phyloP scores from a whole-genome alignment of 2,329 filamentous ascomycete genomes.

The Sarocladium strictum region DNA sequence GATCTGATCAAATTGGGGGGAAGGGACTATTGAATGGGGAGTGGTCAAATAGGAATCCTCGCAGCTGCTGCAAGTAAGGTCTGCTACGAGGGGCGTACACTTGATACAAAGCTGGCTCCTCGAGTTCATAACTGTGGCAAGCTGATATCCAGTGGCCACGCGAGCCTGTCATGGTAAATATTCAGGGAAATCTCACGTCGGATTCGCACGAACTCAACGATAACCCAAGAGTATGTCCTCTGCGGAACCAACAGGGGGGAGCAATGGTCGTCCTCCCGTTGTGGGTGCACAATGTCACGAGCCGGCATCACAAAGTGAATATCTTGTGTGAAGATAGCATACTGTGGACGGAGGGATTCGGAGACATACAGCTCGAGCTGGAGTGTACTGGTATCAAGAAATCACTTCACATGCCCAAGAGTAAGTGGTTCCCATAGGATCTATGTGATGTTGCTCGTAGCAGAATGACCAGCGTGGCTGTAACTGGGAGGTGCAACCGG shows the following conservation, averaged over 20 bases:
- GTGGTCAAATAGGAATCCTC: background rate
- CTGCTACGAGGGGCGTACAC: background rate
- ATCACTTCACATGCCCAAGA: too few relatives aligned
- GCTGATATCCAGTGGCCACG: background rate
- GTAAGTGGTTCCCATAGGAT: too few relatives aligned
- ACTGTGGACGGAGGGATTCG: conserved; percentile 14
- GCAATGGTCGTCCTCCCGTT: background rate
- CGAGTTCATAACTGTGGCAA: background rate
- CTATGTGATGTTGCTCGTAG: too few relatives aligned
- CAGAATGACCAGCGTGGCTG: too few relatives aligned
- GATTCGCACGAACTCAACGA: background rate
- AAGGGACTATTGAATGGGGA: background rate
- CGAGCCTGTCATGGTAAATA: background rate
- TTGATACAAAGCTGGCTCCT: background rate
- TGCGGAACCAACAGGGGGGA: background rate
- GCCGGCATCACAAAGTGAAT: background rate
- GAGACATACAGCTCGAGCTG: conserved; percentile 17
- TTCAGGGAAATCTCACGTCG: background rate
- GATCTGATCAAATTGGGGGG: too few relatives aligned
- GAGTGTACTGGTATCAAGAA: conserved; percentile 19
- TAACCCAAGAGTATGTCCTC: background rate
- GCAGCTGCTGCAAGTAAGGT: background rate
- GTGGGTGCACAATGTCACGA: background rate
- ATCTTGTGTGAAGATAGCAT: conserved; percentile 17
- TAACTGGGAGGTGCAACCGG: too few relatives aligned